These are phyloP conservation scores for Nannizzia gypsea DNA, from an alignment of 2,329 filamentous ascomycete genomes.

Conservation along the genomic window DNA sequence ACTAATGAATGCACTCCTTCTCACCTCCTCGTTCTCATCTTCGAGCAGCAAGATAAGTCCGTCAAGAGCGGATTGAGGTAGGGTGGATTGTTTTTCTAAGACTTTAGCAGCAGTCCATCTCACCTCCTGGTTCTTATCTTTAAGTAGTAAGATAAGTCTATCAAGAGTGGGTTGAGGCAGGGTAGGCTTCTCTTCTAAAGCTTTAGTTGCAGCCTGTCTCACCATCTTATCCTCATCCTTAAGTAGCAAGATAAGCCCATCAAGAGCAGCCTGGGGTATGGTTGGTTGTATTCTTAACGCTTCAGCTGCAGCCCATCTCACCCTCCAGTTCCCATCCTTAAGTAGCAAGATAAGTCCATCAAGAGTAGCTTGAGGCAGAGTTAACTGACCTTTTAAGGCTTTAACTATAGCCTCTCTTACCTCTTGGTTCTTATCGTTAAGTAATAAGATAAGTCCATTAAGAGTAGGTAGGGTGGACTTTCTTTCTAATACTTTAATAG, in stretches of 20 bases:
- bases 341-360: too few species aligned
- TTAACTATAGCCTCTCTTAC: neutral
- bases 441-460: neutral
- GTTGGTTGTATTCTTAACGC: neutral
- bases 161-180: neutral
- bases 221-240: neutral
- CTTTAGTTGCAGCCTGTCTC: neutral
- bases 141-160: neutral
- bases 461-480: neutral
- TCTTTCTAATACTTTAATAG: neutral
- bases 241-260: neutral
- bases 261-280: neutral
- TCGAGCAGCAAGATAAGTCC: too few species aligned
- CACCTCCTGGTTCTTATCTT: neutral
- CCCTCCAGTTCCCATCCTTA: too few species aligned
- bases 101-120: neutral
- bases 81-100: neutral
- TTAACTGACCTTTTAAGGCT: neutral
- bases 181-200: neutral
- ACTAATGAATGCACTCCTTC: too few species aligned
- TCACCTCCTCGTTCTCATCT: too few species aligned
- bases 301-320: too few species aligned
- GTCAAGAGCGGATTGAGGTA: too few species aligned
- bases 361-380: too few species aligned
- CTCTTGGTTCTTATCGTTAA: neutral